phyloP scores from a whole-genome alignment of 208 protist genomes.

The Acanthamoeba culbertsoni region DNA sequence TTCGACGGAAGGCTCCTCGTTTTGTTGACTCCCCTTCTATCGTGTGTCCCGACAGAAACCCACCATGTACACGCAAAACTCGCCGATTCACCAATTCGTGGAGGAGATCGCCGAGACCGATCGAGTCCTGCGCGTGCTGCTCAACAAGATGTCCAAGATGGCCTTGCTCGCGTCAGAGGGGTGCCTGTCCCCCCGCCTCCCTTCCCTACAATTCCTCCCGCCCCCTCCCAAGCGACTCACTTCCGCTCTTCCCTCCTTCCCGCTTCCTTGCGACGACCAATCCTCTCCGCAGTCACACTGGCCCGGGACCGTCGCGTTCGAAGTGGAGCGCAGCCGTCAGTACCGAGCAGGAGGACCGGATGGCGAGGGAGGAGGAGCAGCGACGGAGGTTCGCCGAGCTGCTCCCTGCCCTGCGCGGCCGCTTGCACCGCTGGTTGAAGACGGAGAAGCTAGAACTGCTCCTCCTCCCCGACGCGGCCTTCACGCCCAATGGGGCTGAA shows the following conservation, averaged over 20 bases:
- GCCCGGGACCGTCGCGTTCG: neutral
- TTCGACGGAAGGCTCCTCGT: neutral
- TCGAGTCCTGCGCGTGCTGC: slow-evolving; percentile 38
- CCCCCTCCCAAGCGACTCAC: too few relatives aligned
- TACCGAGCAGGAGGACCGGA: neutral
- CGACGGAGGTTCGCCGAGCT: neutral
- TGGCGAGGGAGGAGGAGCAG: neutral
- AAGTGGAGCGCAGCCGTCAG: slow-evolving; percentile 7
- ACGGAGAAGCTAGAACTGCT: slow-evolving; percentile 55
- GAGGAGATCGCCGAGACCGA: slow-evolving; percentile 46
- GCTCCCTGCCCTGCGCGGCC: slow-evolving; percentile 8
- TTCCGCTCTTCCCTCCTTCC: neutral
- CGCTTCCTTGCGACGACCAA: neutral
- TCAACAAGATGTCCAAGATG: slow-evolving; percentile 37
- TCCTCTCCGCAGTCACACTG: neutral
- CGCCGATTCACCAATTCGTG: slow-evolving; percentile 35
- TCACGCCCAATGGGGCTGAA: neutral
- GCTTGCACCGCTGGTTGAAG: slow-evolving; percentile 37
- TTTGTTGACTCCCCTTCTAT: neutral
- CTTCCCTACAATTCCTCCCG: neutral
- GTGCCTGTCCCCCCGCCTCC: neutral
- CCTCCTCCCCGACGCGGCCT: neutral
- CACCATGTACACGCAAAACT: neutral
- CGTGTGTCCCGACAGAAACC: neutral
- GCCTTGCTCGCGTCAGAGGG: neutral